phyloP scores from a whole-genome alignment of 73 alveolate genomes.

The Paramecium primaurelia region DNA sequence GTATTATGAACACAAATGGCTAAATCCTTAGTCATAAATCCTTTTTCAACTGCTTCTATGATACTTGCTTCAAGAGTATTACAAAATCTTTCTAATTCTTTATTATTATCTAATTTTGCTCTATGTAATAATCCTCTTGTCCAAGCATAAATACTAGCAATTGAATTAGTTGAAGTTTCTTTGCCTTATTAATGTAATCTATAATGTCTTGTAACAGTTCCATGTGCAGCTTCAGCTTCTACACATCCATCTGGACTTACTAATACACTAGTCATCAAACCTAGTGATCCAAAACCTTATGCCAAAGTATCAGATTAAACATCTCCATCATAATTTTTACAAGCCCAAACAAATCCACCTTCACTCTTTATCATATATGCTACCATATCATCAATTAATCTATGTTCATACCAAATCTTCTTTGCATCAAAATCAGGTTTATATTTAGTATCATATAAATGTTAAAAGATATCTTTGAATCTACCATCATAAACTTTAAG shows the following conservation, averaged over 20 bases:
- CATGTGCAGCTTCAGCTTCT: slow-evolving; percentile 92
- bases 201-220: slow-evolving; percentile 90
- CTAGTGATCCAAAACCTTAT: slow-evolving; percentile 89
- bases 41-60: slow-evolving; percentile 72
- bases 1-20: slow-evolving; percentile 78
- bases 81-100: slow-evolving; percentile 58
- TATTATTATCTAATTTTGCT: slow-evolving; percentile 75
- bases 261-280: slow-evolving; percentile 77
- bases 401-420: slow-evolving; percentile 66
- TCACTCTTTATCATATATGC: slow-evolving; percentile 78
- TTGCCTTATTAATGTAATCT: slow-evolving; percentile 76
- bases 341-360: slow-evolving; percentile 92
- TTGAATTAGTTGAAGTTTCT: slow-evolving; percentile 84
- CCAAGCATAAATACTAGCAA: slow-evolving; percentile 89
- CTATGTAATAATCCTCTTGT: slow-evolving; percentile 83
- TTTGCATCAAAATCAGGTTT: slow-evolving; percentile 65
- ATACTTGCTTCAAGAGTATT: slow-evolving; percentile 73
- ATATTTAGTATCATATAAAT: slow-evolving; percentile 67
- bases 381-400: slow-evolving; percentile 89
- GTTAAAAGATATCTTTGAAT: slow-evolving; percentile 79
- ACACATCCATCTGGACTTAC: slow-evolving; percentile 76
- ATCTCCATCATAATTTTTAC: slow-evolving; percentile 91
- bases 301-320: slow-evolving; percentile 84
- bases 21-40: slow-evolving; percentile 86
- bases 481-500: slow-evolving; percentile 82